Percentiles rank a stretch among this genome's conserved stretches.
phyloP scores from a whole-genome alignment of 2,329 filamentous ascomycete genomes.

The Talaromyces sp. region DNA sequence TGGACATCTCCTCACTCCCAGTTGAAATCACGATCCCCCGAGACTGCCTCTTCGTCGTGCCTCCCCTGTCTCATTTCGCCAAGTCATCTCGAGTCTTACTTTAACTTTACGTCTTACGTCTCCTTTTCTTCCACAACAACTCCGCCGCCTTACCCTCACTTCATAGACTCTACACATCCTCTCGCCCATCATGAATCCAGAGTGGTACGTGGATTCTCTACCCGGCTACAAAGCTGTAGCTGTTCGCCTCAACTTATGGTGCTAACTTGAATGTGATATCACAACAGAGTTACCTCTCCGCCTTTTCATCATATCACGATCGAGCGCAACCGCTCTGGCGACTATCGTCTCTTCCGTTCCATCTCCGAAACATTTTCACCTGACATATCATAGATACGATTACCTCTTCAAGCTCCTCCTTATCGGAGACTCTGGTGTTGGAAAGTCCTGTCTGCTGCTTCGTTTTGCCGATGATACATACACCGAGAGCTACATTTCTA shows the following conservation, averaged over 20 bases:
- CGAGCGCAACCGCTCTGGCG: constrained; percentile 1
- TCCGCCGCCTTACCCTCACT: background rate
- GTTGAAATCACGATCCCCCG: background rate
- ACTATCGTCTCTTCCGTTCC: background rate
- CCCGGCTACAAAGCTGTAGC: background rate
- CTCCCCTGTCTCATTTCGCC: constrained; percentile 3
- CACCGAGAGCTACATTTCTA: constrained; percentile 99
- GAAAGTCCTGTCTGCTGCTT: constrained; percentile 97
- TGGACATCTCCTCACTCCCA: background rate
- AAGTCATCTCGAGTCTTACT: background rate
- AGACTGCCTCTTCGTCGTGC: background rate
- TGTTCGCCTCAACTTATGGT: background rate
- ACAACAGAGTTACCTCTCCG: constrained; percentile 25
- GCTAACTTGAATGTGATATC: constrained; percentile 10
- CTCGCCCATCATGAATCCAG: constrained; percentile 46
- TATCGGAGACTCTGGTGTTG: constrained; percentile 99
- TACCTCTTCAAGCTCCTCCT: constrained; percentile 99
- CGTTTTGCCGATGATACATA: constrained; percentile 99
- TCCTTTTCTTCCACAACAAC: constrained; percentile 15
- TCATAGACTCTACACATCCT: constrained; percentile 4
- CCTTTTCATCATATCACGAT: constrained; percentile 3
- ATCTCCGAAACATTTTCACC: background rate
- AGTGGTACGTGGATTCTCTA: constrained; percentile 41
- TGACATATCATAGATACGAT: constrained; percentile 74
- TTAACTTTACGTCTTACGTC: constrained; percentile 5